Conservation (phyloP, 106 monocot species). For the Dioscorea zingiberensis region DNA sequence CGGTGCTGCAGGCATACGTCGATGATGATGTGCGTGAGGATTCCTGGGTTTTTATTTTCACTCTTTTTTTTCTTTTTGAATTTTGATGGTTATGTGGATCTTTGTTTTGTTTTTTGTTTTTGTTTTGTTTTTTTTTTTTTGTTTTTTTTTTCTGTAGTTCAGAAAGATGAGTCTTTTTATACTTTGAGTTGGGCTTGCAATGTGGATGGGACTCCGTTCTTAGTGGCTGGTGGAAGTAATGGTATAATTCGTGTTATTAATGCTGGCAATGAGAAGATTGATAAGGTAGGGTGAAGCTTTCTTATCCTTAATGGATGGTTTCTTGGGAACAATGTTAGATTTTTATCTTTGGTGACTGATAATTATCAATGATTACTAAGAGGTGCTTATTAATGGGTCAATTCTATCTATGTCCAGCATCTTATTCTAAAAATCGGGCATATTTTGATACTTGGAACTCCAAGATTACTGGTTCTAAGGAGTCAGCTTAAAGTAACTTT, state of each 20-base stretch:
- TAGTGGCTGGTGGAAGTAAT: conserved; percentile 91
- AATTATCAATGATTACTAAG: too few species aligned
- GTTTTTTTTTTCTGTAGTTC: conserved; percentile 4
- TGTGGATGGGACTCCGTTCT: conserved; percentile 61
- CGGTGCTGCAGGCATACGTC: conserved; percentile 81
- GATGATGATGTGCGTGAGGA: conserved; percentile 81
- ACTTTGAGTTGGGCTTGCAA: conserved; percentile 91
- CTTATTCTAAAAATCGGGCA: too few species aligned
- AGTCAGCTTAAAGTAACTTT: too few species aligned
- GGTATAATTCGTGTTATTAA: conserved; percentile 94
- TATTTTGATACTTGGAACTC: too few species aligned
- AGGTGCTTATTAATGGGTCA: too few species aligned
- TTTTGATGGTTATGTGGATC: not conserved
- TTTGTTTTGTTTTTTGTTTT: not conserved
- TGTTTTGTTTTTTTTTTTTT: conserved; percentile 52
- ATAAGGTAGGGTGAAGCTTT: conserved; percentile 45
- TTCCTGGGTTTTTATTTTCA: not conserved
- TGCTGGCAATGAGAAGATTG: conserved; percentile 71
- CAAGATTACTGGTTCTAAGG: too few species aligned
- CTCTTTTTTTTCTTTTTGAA: not conserved
- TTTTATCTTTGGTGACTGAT: too few species aligned
- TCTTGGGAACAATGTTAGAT: too few species aligned
- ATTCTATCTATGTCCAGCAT: too few species aligned
- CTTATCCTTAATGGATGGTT: conserved; percentile 34
- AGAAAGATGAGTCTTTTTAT: conserved; percentile 83